Base-by-base conservation (phyloP, 2,329 filamentous ascomycete species). In the Cadophora sp. region DNA sequence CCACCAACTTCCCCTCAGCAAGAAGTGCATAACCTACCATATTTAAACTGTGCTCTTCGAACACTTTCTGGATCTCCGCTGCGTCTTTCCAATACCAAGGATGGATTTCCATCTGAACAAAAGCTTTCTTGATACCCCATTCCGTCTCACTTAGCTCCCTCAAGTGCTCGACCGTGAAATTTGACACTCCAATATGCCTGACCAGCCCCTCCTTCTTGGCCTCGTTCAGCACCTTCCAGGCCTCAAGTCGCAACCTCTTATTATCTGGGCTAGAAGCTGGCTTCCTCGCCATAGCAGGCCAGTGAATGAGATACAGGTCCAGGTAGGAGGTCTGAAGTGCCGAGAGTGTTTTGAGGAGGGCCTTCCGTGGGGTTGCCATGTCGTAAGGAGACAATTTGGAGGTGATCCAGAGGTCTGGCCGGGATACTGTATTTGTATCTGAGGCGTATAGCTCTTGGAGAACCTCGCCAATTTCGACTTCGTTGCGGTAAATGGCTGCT, bases 361-460 rank as follows among this genome's bases (percentile, higher is more conserved):
- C 89, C 76, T 89, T 86, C 43, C 83, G 80, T 27, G 90, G 90
- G 69, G 86, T 85, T 80, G 91, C 88, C 81, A 94, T 91, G 86
- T 89, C 91, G 62, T 90, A 86, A 85, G 94, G 94, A 84, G 92
- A 88, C 64, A 95, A 87, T 85, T 96, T 97, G 74, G 92, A 93
- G 62, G 92, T 95, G 66, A 92, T 79, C 85, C 87, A 92, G 77
- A 92, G 87, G 75, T 91, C 81, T 65, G 85, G 81, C 27, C 90
- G 85, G 19, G 89, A 85, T 1, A 92, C 85, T 26, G 87, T 88
- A 3, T 75, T 95, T 88, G 85, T 85, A 29, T 65, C 24, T 11
- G 46, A 40, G 26, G 53, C 55, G 65, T 68, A 71, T 22, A 64
- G 31, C 60, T 71, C 69, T 72, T 83, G 83, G 77, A 92, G 89